Evolutionary conservation across 2,329 filamentous ascomycete genomes (phyloP).

Genomic region (Xylariaceae sp.): DNA sequence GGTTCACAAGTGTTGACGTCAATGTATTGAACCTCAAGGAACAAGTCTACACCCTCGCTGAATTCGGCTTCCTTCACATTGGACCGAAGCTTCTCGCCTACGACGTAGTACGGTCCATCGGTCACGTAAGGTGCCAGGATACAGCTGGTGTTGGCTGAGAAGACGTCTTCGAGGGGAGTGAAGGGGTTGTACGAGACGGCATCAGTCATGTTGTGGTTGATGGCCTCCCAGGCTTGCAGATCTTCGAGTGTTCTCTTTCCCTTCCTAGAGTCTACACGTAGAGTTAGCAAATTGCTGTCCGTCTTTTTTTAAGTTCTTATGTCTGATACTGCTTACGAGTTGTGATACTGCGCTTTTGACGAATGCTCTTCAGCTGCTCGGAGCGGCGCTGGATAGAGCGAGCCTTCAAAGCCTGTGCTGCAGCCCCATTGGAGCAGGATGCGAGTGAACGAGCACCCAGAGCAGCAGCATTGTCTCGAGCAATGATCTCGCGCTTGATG

Average conservation of each 20-base stretch:
- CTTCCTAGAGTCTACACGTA: conserved; percentile 27
- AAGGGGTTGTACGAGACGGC: conserved; percentile 14
- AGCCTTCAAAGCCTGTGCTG: conserved; percentile 38
- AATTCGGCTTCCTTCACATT: conserved; percentile 42
- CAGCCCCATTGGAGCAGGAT: conserved; percentile 38
- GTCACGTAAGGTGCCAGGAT: conserved; percentile 36
- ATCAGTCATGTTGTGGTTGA: conserved; percentile 35
- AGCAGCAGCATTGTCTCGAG: conserved; percentile 32
- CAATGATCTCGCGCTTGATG: conserved; percentile 35
- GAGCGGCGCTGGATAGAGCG: conserved; percentile 41
- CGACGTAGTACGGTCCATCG: conserved; percentile 42
- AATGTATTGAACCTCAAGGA: conserved; percentile 45
- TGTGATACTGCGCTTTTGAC: conserved; percentile 36
- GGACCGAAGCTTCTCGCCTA: conserved; percentile 44
- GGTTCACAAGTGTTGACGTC: conserved; percentile 47
- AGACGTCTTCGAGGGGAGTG: conserved; percentile 33
- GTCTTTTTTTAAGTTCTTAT: background rate
- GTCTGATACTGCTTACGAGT: conserved; percentile 20
- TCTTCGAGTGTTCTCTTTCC: conserved; percentile 33
- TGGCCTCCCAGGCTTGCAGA: conserved; percentile 32
- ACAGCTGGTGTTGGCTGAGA: conserved; percentile 36
- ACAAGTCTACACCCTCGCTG: conserved; percentile 41
- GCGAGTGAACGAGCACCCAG: conserved; percentile 37
- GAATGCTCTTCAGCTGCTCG: conserved; percentile 37
- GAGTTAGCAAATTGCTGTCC: background rate